A percentile compares a stretch with the other conserved stretches of the same genome.
phyloP scores from a whole-genome alignment of 306 rosid species.

The Sindora glabra region DNA sequence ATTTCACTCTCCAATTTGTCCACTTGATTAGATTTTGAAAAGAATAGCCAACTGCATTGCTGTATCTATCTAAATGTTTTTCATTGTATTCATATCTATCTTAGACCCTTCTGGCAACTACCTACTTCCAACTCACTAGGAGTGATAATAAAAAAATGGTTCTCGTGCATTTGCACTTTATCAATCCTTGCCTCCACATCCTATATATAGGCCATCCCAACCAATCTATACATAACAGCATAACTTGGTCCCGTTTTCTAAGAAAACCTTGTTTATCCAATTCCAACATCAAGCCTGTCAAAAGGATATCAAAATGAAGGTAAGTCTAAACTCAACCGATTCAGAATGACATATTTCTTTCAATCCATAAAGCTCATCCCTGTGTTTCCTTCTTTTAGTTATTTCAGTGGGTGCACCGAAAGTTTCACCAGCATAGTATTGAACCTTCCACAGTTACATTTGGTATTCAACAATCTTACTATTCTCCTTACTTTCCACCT shows the following conservation, averaged over 20 bases:
- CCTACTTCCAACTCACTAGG: constrained; percentile 42
- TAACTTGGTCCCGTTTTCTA: no score
- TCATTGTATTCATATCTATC: constrained; percentile 39
- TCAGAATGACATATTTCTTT: constrained; percentile 13
- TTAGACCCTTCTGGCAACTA: constrained; percentile 46
- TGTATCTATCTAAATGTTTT: constrained; percentile 84
- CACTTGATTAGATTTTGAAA: constrained; percentile 71
- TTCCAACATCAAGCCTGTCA: constrained; percentile 24
- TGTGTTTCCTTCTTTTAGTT: constrained; percentile 55
- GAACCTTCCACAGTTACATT: constrained; percentile 57
- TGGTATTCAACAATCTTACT: constrained; percentile 44
- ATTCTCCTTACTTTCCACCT: constrained; percentile 9
- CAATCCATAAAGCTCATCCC: constrained; percentile 21
- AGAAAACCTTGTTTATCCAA: constrained; percentile 24
- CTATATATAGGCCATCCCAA: constrained; percentile 29
- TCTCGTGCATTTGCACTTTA: constrained; percentile 23
- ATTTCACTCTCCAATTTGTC: constrained; percentile 36
- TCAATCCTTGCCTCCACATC: constrained; percentile 26
- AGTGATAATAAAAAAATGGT: constrained; percentile 27
- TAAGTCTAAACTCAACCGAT: constrained; percentile 28
- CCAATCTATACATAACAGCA: no score
- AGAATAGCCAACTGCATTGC: constrained; percentile 68
- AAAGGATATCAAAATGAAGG: constrained; percentile 72
- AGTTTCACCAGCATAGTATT: constrained; percentile 50
- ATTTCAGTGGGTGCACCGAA: constrained; percentile 77